These are phyloP conservation scores for Solanum sejunctum DNA, from an alignment of 257 asterid genomes.

Conservation along the genomic window DNA sequence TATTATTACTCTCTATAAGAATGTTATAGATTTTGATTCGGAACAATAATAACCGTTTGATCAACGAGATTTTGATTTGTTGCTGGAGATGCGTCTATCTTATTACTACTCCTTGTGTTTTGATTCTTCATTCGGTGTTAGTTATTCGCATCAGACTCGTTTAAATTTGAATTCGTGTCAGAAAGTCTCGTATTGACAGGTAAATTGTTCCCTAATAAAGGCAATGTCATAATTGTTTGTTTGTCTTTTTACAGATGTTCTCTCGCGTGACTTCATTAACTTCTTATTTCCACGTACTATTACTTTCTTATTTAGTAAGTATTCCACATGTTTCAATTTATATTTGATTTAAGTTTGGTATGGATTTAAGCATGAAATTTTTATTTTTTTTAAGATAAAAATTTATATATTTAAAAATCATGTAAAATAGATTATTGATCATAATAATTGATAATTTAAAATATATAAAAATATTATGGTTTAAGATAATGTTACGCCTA, in stretches of 20 bases:
- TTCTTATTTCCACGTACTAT: background rate
- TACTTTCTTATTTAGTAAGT: background rate
- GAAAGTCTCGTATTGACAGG: background rate
- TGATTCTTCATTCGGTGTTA: background rate
- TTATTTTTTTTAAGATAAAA: background rate
- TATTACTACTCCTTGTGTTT: background rate
- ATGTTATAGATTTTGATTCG: background rate
- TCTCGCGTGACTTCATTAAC: background rate
- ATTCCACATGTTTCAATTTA: background rate
- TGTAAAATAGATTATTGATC: background rate
- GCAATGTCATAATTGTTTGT: background rate
- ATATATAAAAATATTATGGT: background rate
- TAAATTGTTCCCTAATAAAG: background rate
- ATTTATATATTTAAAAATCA: background rate
- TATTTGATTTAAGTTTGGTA: background rate
- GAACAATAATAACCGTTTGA: background rate
- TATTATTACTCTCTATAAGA: background rate
- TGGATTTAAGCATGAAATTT: background rate
- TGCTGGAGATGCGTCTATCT: background rate
- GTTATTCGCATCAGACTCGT: fast-evolving
- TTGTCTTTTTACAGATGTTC: background rate
- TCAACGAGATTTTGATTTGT: background rate
- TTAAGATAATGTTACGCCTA: too few relatives aligned
- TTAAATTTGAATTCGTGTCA: background rate
- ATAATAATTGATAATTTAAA: background rate